Percentiles rank a stretch among this genome's conserved stretches.
phyloP scores from a whole-genome alignment of 176 grass and related monocot genomes.

The Avena sativa region DNA sequence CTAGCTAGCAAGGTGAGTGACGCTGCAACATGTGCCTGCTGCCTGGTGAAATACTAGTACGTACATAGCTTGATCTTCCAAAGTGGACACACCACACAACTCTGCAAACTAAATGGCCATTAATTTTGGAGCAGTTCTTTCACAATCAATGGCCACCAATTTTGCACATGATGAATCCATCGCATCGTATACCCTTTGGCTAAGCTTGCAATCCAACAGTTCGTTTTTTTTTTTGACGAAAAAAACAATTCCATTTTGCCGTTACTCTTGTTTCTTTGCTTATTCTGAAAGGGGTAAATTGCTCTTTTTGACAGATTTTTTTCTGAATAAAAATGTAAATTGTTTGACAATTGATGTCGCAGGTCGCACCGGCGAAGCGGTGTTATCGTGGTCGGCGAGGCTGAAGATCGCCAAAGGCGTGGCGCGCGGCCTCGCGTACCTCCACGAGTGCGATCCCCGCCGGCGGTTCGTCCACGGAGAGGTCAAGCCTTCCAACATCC shows the following conservation, averaged over 20 bases:
- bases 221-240: too few species aligned
- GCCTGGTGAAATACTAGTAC: too few species aligned
- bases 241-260: not conserved
- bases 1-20: not conserved
- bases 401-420: slow-evolving; percentile 66
- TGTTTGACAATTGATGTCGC: slow-evolving; percentile 22
- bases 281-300: not conserved
- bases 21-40: too few species aligned
- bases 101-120: not conserved
- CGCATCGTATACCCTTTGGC: not conserved
- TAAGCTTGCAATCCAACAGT: too few species aligned
- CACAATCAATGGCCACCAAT: not conserved
- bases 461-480: slow-evolving; percentile 80
- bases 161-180: not conserved
- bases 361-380: slow-evolving; percentile 61
- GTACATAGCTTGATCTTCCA: not conserved
- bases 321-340: not conserved
- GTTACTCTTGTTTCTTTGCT: not conserved
- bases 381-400: slow-evolving; percentile 63
- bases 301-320: not conserved
- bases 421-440: slow-evolving; percentile 73
- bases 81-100: not conserved
- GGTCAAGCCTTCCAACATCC: slow-evolving; percentile 95
- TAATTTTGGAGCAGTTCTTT: not conserved
- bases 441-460: slow-evolving; percentile 78